A percentile compares a stretch with the other conserved stretches of the same genome.
phyloP scores from a whole-genome alignment of 352 stramenopile species.

The Globisporangium orthogonon region DNA sequence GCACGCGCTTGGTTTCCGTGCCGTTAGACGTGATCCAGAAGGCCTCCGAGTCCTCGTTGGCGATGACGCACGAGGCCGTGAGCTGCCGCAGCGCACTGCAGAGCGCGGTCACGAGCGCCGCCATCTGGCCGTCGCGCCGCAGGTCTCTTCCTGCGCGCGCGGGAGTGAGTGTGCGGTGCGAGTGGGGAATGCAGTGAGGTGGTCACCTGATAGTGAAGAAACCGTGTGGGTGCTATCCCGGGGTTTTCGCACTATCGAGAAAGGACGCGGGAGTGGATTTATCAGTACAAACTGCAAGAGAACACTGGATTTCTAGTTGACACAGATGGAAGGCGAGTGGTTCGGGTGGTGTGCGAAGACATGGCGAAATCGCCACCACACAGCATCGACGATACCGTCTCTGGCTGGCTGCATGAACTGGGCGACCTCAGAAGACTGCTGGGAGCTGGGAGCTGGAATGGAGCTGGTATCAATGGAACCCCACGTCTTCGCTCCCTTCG shows the following conservation, averaged over 20 bases:
- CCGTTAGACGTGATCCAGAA: conserved; percentile 17
- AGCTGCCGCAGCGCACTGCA: conserved; percentile 38
- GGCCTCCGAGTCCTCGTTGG: conserved; percentile 24
- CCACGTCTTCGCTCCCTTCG: too few relatives aligned
- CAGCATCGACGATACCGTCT: too few relatives aligned
- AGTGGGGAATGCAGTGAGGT: background rate
- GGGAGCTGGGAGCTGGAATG: too few relatives aligned
- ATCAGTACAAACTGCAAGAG: background rate
- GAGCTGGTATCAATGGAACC: too few relatives aligned
- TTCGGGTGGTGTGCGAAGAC: too few relatives aligned
- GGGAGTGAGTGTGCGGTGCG: background rate
- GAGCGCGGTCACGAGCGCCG: conserved; percentile 23
- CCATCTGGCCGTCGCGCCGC: background rate
- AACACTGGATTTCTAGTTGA: background rate
- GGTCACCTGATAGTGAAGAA: background rate
- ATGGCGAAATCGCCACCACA: background rate
- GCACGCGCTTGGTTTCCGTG: conserved; percentile 25
- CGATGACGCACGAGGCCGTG: conserved; percentile 24
- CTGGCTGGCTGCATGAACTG: too few relatives aligned
- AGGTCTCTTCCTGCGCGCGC: background rate
- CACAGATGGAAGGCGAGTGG: too few relatives aligned
- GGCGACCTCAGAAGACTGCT: too few relatives aligned
- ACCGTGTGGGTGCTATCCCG: background rate
- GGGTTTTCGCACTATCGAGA: background rate
- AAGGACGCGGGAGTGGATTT: background rate